Percentiles rank a stretch among this genome's conserved stretches.
Conservation (phyloP, 768 basidiomycete genomes). For the Lactifluus volemus region DNA sequence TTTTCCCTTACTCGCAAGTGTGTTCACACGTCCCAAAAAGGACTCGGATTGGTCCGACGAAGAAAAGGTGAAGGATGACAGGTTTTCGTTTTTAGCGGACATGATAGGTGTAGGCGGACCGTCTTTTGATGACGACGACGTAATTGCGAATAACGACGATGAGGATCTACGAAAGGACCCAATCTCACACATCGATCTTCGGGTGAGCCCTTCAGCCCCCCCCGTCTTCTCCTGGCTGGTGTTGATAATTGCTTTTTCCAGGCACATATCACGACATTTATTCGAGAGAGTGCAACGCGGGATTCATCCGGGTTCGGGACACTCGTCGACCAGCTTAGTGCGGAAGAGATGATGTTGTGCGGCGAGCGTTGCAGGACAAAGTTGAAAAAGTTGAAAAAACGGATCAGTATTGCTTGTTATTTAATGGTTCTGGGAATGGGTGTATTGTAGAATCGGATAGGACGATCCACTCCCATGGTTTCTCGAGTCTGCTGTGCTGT, state of each 20-base stretch:
- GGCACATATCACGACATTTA: conserved; percentile 63
- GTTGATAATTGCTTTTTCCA: conserved; percentile 23
- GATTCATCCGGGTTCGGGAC: conserved; percentile 56
- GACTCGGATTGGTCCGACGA: conserved; percentile 96
- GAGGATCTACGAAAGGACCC: conserved; percentile 86
- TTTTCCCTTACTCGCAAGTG: neutral
- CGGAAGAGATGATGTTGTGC: conserved; percentile 69
- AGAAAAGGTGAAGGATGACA: conserved; percentile 66
- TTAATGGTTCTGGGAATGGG: too few species aligned
- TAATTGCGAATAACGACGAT: conserved; percentile 66
- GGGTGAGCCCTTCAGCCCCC: conserved; percentile 30
- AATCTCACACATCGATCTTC: conserved; percentile 79
- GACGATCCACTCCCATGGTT: too few species aligned
- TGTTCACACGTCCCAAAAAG: conserved; percentile 26
- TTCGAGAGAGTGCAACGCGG: conserved; percentile 55
- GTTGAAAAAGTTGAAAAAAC: neutral
- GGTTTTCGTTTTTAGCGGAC: conserved; percentile 77
- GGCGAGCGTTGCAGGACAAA: conserved; percentile 26
- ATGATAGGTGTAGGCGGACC: conserved; percentile 67
- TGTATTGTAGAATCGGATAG: too few species aligned
- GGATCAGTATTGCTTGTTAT: too few species aligned
- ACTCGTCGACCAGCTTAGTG: conserved; percentile 54
- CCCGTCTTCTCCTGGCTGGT: too few species aligned
- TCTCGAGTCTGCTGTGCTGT: too few species aligned
- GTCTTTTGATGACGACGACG: conserved; percentile 61